phyloP scores from a whole-genome alignment of 768 basidiomycete species.

The Phlebiopsis gigantea region DNA sequence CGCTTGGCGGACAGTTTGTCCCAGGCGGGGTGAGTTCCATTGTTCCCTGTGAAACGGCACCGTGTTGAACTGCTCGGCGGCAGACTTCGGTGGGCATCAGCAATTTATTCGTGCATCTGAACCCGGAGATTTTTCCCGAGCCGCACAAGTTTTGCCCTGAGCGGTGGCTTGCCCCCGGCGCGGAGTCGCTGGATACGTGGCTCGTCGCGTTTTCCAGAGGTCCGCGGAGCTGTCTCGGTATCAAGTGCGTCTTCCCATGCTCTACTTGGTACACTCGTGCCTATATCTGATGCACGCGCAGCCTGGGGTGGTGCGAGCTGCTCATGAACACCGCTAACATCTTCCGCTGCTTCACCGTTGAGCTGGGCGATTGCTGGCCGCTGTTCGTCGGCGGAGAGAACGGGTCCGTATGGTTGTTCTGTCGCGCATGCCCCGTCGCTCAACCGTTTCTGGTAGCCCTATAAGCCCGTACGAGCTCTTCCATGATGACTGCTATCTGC shows the following conservation, averaged over 20 bases:
- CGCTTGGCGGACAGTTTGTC: conserved; percentile 31
- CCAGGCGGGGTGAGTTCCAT: conserved; percentile 33
- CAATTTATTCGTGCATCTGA: conserved; percentile 30
- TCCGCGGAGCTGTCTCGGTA: conserved; percentile 39
- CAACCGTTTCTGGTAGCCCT: not conserved
- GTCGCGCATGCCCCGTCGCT: not conserved
- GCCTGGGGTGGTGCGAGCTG: conserved; percentile 40
- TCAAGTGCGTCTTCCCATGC: conserved; percentile 34
- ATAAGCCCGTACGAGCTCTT: not conserved
- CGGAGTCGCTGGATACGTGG: conserved; percentile 33
- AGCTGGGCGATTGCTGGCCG: conserved; percentile 17
- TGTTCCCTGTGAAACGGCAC: no score
- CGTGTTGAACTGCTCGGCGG: no score
- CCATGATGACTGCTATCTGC: conserved; percentile 5
- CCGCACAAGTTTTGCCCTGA: conserved; percentile 36
- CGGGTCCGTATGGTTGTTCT: not conserved
- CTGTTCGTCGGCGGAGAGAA: not conserved
- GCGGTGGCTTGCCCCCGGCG: conserved; percentile 35
- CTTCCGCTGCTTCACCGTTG: conserved; percentile 34
- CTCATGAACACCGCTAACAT: conserved; percentile 36
- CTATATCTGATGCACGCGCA: conserved; percentile 13
- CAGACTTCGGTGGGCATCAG: conserved; percentile 37
- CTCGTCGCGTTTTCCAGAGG: conserved; percentile 41
- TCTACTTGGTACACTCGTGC: not conserved
- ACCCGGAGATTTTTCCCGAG: conserved; percentile 35